phyloP scores from a whole-genome alignment of 1,284 basidiomycete species.

The Apiotrichum akiyoshidainum region DNA sequence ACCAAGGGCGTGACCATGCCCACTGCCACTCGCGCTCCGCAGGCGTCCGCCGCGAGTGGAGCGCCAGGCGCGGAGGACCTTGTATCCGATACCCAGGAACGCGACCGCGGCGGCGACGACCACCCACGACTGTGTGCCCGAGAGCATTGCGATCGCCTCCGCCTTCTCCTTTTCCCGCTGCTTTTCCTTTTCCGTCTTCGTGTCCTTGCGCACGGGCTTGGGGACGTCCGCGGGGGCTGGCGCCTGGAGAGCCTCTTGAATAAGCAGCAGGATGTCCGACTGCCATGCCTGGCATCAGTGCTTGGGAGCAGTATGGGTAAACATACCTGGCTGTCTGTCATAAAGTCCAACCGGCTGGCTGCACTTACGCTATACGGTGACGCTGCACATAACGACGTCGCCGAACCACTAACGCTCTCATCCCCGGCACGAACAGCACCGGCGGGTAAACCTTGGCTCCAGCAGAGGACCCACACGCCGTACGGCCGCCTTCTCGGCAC shows the following conservation, averaged over 20 bases:
- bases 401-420: no score
- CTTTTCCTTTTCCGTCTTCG: neutral
- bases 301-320: neutral
- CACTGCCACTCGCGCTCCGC: no score
- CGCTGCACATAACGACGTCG: no score
- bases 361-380: no score
- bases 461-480: no score
- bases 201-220: neutral
- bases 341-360: no score
- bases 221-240: neutral
- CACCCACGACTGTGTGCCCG: neutral
- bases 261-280: slow-evolving; percentile 56
- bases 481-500: no score
- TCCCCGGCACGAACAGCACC: no score
- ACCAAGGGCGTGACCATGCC: no score
- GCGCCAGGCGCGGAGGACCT: neutral
- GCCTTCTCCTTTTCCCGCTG: neutral
- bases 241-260: slow-evolving; percentile 58
- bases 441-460: no score
- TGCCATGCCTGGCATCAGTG: slow-evolving; percentile 36
- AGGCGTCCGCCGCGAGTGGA: no score
- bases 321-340: neutral
- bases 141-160: neutral
- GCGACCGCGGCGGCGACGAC: neutral
- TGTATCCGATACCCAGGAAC: neutral